Conservation (phyloP, 768 basidiomycete species). For the Auriscalpium vulgare region DNA sequence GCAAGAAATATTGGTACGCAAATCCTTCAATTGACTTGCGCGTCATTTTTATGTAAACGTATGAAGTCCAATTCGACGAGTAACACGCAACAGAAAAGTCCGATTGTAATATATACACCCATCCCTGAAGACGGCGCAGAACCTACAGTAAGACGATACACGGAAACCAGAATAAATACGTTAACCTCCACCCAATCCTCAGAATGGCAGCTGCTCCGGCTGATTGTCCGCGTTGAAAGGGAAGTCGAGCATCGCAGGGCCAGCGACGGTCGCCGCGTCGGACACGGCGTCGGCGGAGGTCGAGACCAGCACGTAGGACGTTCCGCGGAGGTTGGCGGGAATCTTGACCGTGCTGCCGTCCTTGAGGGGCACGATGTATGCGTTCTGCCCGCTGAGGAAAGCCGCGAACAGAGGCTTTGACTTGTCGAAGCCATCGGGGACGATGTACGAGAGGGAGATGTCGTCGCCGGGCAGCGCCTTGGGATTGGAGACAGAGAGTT, state of each 20-base stretch:
- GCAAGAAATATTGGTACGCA: no score
- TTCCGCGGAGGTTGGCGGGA: constrained; percentile 6
- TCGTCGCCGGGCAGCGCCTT: constrained; percentile 7
- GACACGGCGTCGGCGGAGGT: constrained; percentile 5
- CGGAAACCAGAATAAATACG: no score
- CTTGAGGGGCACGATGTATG: constrained; percentile 9
- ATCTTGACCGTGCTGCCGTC: constrained; percentile 5
- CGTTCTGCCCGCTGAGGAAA: constrained; percentile 11
- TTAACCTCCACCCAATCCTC: no score
- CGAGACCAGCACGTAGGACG: constrained; percentile 9
- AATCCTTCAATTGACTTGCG: no score
- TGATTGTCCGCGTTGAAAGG: constrained; percentile 5
- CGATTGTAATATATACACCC: no score
- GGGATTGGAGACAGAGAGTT: constrained; percentile 26
- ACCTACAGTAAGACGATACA: no score
- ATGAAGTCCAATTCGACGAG: no score
- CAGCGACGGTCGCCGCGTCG: constrained; percentile 10
- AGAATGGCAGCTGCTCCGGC: background rate
- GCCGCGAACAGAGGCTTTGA: constrained; percentile 8
- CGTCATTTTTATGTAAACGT: no score
- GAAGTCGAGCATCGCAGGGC: constrained; percentile 13
- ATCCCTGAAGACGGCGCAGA: no score
- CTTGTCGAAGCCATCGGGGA: background rate
- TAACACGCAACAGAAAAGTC: no score
- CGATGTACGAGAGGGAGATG: constrained; percentile 2